These are phyloP conservation scores for Cystofilobasidium capitatum DNA, from an alignment of 768 basidiomycete species.

Conservation along the genomic window DNA sequence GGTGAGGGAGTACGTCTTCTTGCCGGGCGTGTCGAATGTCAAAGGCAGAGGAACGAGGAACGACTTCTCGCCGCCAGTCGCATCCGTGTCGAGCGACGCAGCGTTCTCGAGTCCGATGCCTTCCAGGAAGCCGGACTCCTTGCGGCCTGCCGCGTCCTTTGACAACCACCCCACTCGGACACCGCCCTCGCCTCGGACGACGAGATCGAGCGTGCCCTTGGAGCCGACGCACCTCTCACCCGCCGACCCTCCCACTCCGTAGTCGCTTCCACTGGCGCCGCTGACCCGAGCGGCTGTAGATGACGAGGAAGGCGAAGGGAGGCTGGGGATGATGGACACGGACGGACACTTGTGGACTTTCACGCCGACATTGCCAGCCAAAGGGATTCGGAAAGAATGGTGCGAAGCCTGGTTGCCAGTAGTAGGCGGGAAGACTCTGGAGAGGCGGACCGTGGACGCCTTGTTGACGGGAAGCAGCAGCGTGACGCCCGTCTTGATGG, in stretches of 20 bases:
- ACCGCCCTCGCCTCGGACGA: slow-evolving; percentile 45
- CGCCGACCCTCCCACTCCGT: slow-evolving; percentile 52
- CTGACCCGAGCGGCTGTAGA: slow-evolving; percentile 46
- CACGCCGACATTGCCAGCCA: slow-evolving; percentile 1
- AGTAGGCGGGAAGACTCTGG: slow-evolving; percentile 45
- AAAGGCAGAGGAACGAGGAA: slow-evolving; percentile 42
- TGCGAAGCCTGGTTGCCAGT: background rate
- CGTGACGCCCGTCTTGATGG: slow-evolving; percentile 52
- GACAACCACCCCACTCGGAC: slow-evolving; percentile 68
- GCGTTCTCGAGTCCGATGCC: slow-evolving; percentile 60
- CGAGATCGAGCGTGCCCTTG: slow-evolving; percentile 43
- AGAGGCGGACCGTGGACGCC: slow-evolving; percentile 66
- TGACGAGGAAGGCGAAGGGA: background rate
- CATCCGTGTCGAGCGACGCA: background rate
- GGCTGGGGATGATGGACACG: slow-evolving; percentile 9
- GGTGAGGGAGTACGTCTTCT: slow-evolving; percentile 22
- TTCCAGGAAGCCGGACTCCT: slow-evolving; percentile 68
- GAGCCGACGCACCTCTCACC: slow-evolving; percentile 53
- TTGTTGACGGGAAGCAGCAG: slow-evolving; percentile 55
- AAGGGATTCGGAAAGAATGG: background rate
- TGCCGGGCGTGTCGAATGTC: slow-evolving; percentile 6
- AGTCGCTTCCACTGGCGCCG: slow-evolving; percentile 74
- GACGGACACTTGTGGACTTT: slow-evolving; percentile 17
- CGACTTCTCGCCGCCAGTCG: slow-evolving; percentile 31
- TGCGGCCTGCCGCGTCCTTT: slow-evolving; percentile 51